Conservation (phyloP, 208 protist genomes). For the Leishmania tarentolae region DNA sequence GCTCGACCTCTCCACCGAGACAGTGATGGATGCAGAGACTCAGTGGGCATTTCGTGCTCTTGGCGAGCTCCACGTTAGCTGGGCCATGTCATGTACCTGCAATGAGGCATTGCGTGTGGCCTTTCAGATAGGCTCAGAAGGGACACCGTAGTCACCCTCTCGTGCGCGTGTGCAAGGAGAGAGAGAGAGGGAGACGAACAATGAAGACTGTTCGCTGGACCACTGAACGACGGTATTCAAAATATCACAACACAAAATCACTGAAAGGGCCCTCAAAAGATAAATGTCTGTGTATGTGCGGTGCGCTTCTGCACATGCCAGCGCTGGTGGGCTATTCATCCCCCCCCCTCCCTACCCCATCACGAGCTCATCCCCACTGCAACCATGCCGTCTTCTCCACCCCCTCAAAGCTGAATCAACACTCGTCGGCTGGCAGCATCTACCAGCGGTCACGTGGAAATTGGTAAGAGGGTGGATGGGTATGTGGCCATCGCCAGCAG, state of each 20-base stretch:
- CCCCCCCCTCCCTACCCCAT: not conserved
- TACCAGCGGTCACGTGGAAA: not conserved
- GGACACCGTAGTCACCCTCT: not conserved
- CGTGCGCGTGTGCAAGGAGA: not conserved
- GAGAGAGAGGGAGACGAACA: not conserved
- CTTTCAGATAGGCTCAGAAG: constrained; percentile 19
- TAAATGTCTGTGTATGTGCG: not conserved
- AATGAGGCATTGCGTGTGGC: constrained; percentile 58
- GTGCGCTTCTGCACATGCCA: not conserved
- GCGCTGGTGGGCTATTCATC: not conserved
- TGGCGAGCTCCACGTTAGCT: constrained; percentile 52
- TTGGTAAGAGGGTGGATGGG: not conserved
- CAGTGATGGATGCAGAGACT: constrained; percentile 28
- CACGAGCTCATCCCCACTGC: not conserved
- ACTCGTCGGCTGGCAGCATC: not conserved
- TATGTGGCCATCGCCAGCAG: not conserved
- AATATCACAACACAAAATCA: not conserved
- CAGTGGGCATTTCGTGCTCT: constrained; percentile 50
- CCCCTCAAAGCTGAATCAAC: not conserved
- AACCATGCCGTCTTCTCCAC: not conserved
- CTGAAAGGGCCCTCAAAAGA: not conserved
- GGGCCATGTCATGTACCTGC: constrained; percentile 65
- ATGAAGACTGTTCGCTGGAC: not conserved
- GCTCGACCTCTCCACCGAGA: constrained; percentile 5
- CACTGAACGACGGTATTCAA: not conserved